Conservation (phyloP, 805 yeast species). For the Schizosaccharomyces osmophilus region DNA sequence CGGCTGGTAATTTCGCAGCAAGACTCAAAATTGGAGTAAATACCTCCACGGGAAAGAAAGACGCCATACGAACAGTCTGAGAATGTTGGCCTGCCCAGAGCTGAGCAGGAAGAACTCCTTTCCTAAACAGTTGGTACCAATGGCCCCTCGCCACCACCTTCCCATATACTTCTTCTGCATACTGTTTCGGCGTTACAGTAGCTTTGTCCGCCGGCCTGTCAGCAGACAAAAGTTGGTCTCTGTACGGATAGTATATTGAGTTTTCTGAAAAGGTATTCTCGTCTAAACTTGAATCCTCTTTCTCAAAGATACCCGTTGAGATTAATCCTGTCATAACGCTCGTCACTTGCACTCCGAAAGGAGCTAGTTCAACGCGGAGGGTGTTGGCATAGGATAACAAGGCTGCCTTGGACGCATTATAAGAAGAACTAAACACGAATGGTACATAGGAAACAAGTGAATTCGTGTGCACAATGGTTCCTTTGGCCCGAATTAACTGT, state of each 20-base stretch:
- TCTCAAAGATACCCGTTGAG: neutral
- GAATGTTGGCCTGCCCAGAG: neutral
- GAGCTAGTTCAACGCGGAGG: constrained; percentile 2
- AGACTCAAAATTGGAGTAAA: neutral
- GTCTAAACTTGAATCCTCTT: neutral
- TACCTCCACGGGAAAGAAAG: neutral
- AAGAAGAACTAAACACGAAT: neutral
- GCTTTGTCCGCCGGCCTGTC: neutral
- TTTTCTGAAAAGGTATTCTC: neutral
- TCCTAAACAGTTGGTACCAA: neutral
- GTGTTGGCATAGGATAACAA: constrained; percentile 2
- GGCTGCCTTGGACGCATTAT: constrained; percentile 4
- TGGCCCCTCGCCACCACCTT: neutral
- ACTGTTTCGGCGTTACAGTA: neutral
- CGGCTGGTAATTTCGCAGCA: neutral
- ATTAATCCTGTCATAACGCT: constrained; percentile 1
- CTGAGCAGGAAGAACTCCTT: neutral
- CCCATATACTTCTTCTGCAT: neutral
- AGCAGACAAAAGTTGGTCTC: neutral
- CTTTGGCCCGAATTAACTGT: constrained; percentile 1
- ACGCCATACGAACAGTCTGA: neutral
- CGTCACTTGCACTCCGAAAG: constrained; percentile 2
- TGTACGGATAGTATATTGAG: constrained; percentile 1
- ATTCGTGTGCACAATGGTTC: constrained; percentile 1
- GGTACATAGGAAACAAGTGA: neutral